Base-by-base conservation (phyloP, 163 green algal genomes). In the Volvox carteri region DNA sequence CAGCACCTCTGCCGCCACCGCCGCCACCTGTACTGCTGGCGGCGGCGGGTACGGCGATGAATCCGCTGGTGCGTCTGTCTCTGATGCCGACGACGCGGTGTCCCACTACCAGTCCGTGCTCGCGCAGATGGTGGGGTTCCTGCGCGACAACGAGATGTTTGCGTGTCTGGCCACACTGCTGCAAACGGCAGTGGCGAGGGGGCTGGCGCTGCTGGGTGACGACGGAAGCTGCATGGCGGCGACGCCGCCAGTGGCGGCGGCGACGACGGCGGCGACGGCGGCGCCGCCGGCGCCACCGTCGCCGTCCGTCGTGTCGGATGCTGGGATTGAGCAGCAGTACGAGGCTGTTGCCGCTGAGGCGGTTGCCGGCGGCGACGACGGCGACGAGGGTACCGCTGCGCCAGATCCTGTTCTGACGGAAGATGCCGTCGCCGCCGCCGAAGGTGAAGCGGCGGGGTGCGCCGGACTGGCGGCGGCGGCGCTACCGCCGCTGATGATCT, bases 121-220 rank as follows among this genome's bases (percentile, higher is more conserved):
- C n/a, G 80, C 62, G 2, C 80, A 87, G 80, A 87, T 87, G 80
- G 65, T 68, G 12, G 41, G 3, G 35, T 87, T 87, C 44, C 80
- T 87, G 7, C 80, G 80, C 21, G 80, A 87, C 42, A 87, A 87
- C 46, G 62, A 78, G 30, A 87, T 87, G 80, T 87, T 68, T 33
- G 80, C 80, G n/a, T 87, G 80, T 62, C 80, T 87, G 30, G 80
- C 80, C 62, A 87, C 80, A 30, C 46, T 87, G 80, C 80, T 87
- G 62, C 62, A 78, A 41, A 52, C 62, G 1, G 62, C 65, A 3
- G 80, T 78, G 62, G 62, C 62, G 44, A 35, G 46, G 30, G 62
- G 65, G 1, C 56, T 86, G 35, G 37, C 54, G 54, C 50, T 84
- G 11, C 25, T 70, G 42, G 72, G 41, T 39, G 41, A 62, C 28